Percentiles rank a stretch among this genome's conserved stretches.
These are phyloP conservation scores for Mycena olivaceomarginata DNA, from an alignment of 768 basidiomycete genomes.

Conservation along the genomic window DNA sequence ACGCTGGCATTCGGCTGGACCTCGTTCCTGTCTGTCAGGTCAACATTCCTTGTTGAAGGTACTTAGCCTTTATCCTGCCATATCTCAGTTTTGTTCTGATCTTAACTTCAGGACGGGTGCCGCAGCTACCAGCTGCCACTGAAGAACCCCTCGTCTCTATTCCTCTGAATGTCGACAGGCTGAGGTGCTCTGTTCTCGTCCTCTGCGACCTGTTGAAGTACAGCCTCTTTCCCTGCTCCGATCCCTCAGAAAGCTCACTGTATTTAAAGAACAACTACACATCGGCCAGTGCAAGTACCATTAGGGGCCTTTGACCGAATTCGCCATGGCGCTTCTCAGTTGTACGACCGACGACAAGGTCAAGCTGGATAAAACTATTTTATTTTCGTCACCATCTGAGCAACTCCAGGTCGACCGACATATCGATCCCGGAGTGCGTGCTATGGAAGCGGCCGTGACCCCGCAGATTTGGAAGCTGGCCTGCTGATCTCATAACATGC, in stretches of 20 bases:
- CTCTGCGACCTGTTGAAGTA: conserved; percentile 77
- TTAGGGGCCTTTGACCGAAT: conserved; percentile 76
- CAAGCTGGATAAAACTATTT: conserved; percentile 33
- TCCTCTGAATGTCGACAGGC: conserved; percentile 76
- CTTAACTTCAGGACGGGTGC: conserved; percentile 23
- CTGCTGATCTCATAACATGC: conserved; percentile 69
- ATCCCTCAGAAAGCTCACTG: neutral
- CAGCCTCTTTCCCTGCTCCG: neutral
- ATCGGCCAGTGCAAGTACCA: conserved; percentile 82
- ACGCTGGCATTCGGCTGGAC: conserved; percentile 80
- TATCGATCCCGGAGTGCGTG: conserved; percentile 69
- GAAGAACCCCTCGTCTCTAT: conserved; percentile 70
- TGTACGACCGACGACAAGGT: conserved; percentile 70
- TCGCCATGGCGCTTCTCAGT: conserved; percentile 70
- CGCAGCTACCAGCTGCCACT: conserved; percentile 41
- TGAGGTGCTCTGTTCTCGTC: conserved; percentile 71
- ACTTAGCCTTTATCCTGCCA: conserved; percentile 32
- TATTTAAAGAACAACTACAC: conserved; percentile 66
- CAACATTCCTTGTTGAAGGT: conserved; percentile 75
- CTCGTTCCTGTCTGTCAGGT: conserved; percentile 74
- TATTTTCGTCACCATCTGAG: neutral
- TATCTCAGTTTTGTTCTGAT: neutral
- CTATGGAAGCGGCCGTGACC: conserved; percentile 72
- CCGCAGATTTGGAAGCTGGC: conserved; percentile 73
- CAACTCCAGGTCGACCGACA: conserved; percentile 65